A percentile compares a stretch with the other conserved stretches of the same genome.
Evolutionary conservation across 2,329 filamentous ascomycete genomes (phyloP).

Genomic region (Graphilbum fragrans): DNA sequence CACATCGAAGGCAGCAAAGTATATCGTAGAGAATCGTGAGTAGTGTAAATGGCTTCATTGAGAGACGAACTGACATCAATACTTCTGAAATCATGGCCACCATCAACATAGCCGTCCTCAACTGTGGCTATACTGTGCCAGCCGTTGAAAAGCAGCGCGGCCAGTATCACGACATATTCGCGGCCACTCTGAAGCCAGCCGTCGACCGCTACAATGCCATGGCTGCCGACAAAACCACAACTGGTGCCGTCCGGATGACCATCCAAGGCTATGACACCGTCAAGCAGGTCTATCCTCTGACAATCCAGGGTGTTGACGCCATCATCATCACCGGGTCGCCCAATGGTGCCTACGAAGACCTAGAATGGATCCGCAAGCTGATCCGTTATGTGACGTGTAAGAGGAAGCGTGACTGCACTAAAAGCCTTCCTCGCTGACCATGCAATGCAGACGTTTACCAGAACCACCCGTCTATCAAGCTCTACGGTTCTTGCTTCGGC

Average conservation of each 20-base stretch:
- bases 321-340: conserved; percentile 26
- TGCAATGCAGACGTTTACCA: conserved; percentile 13
- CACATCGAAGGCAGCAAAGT: too few relatives aligned
- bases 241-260: neutral
- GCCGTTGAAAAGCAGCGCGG: conserved; percentile 1
- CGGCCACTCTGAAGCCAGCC: neutral
- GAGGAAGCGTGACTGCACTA: too few relatives aligned
- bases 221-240: too few relatives aligned
- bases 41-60: too few relatives aligned
- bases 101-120: neutral
- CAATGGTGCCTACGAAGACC: conserved; percentile 18
- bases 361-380: conserved; percentile 12
- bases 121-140: conserved; percentile 4
- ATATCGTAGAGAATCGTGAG: neutral
- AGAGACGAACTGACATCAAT: neutral
- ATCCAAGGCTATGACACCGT: neutral
- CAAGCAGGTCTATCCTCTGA: conserved; percentile 16
- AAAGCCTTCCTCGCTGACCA: too few relatives aligned
- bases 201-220: neutral
- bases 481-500: conserved; percentile 31
- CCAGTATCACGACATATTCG: conserved; percentile 3
- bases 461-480: conserved; percentile 16
- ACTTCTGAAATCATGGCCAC: neutral
- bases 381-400: conserved; percentile 12
- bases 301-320: conserved; percentile 18